A percentile compares a stretch with the other conserved stretches of the same genome.
Conservation (phyloP, 805 yeast genomes). For the Saturnispora serradocipensis region DNA sequence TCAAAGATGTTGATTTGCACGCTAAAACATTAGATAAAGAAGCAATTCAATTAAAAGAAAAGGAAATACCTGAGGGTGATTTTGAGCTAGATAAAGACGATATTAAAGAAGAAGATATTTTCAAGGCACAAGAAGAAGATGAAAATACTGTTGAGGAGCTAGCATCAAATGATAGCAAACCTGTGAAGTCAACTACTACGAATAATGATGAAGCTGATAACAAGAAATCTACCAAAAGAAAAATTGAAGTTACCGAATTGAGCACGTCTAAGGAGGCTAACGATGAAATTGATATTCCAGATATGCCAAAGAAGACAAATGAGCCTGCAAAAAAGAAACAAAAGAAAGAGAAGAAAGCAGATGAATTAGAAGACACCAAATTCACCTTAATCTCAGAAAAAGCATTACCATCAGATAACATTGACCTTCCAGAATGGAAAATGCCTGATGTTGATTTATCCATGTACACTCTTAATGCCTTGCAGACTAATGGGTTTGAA, state of each 20-base stretch:
- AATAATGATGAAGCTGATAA: neutral
- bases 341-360: slow-evolving; percentile 6
- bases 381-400: slow-evolving; percentile 12
- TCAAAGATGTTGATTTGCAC: slow-evolving; percentile 25
- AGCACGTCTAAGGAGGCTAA: slow-evolving; percentile 11
- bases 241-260: slow-evolving; percentile 6
- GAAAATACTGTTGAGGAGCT: slow-evolving; percentile 2
- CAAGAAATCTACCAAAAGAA: slow-evolving; percentile 8
- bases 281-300: slow-evolving; percentile 14
- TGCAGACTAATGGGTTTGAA: slow-evolving; percentile 46
- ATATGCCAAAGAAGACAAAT: neutral
- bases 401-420: slow-evolving; percentile 23
- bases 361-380: slow-evolving; percentile 2
- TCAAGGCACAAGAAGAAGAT: slow-evolving; percentile 13
- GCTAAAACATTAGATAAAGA: slow-evolving; percentile 13
- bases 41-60: slow-evolving; percentile 19
- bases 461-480: slow-evolving; percentile 50
- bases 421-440: slow-evolving; percentile 54
- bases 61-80: slow-evolving; percentile 18
- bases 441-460: slow-evolving; percentile 36
- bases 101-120: slow-evolving; percentile 16
- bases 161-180: neutral
- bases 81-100: slow-evolving; percentile 18
- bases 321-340: slow-evolving; percentile 6
- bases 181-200: neutral